phyloP scores from a whole-genome alignment of 2,329 filamentous ascomycete genomes.

The Neofusicoccum ribis region DNA sequence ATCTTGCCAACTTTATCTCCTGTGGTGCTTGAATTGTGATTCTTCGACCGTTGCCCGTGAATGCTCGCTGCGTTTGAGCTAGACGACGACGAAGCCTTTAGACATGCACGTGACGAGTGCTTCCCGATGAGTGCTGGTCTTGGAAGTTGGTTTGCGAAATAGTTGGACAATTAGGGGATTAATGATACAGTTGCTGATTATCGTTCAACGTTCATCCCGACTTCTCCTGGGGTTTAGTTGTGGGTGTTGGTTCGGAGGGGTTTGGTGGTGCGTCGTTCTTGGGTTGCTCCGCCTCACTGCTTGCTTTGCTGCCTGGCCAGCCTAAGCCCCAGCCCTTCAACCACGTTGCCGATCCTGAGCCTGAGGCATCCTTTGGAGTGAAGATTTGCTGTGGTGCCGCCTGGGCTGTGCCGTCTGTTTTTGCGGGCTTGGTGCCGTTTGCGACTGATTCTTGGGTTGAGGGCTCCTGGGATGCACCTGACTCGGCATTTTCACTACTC shows the following conservation, averaged over 20 bases:
- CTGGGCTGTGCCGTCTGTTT: neutral
- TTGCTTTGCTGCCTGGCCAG: conserved; percentile 17
- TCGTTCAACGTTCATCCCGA: neutral
- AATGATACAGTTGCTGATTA: neutral
- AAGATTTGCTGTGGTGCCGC: neutral
- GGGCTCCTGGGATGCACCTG: neutral
- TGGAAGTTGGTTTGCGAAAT: neutral
- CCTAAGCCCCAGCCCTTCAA: conserved; percentile 9
- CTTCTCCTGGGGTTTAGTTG: neutral
- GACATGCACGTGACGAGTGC: no score
- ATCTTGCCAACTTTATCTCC: no score
- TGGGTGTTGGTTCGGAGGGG: neutral
- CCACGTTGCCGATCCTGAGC: neutral
- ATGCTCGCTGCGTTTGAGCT: no score
- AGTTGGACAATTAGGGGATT: neutral
- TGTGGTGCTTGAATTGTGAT: no score
- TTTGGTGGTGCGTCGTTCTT: neutral
- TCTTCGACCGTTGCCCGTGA: no score
- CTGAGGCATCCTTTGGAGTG: neutral
- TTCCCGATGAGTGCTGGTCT: no score
- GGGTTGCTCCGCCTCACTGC: conserved; percentile 1
- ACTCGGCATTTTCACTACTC: neutral
- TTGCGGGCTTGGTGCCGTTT: neutral
- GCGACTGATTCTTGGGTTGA: neutral
- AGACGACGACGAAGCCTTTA: no score